Evolutionary conservation across 1,139 yeast species (phyloP), one percentile per base, ranked within the genome.

Genomic region (Blastobotrys persicus): DNA sequence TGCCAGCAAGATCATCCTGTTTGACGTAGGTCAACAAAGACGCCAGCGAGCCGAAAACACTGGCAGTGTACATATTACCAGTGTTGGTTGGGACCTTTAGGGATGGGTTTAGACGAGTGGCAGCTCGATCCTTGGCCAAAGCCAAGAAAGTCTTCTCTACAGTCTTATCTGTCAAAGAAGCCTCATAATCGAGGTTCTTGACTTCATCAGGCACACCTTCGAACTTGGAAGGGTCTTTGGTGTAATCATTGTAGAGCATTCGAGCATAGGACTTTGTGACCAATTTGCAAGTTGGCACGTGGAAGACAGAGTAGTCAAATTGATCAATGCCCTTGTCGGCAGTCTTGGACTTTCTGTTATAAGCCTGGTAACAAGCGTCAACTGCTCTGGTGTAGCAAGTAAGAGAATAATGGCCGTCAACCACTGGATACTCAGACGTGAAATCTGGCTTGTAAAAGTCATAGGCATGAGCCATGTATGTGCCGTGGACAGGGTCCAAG

Each of bases 361-460:
- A 94, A 55, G 81, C 73, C 60, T 78, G 77, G 78, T 94, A 94
- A 62, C 95, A 85, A 60, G 80, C 73, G 74, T 94, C 98, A 53
- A 94, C 74, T 23, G 98, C 98, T 70, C 86, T 85, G 59, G 91
- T 88, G 76, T 94, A 94, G 76, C 99, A 94, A 43, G 88, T 72
- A 66, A 92, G 78, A 4, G 98, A 91, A 75, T 83, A 94, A 72
- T 94, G 97, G 59, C 99, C 99, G 67, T 92, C 98, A 58, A 94
- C 98, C 57, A 83, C 86, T 34, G 99, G 99, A 74, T 94, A 94
- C 76, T 94, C 99, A 57, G 88, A 79, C 58, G 94, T 85, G 76
- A 92, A 88, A 70, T 94, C 94, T 54, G 99, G 98, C 80, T 92
- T 92, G 78, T 89, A 94, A 75, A 91, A 92, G 73, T 92, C 98